Conservation (phyloP, 192 early-diverging fungal genomes). For the Podila clonocystis region DNA sequence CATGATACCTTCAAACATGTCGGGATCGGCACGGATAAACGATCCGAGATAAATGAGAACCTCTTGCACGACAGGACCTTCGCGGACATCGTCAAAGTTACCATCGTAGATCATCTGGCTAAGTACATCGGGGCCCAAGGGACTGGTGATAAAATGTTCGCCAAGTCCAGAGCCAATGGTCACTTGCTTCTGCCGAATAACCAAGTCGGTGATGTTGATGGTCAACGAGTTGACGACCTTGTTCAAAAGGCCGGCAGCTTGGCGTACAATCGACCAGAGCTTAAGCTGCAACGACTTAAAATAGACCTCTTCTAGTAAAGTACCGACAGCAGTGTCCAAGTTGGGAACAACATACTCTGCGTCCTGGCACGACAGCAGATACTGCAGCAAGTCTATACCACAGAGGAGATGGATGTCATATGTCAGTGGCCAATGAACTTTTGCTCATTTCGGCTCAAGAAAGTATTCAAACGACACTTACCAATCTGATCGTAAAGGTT, state of each 20-base stretch:
- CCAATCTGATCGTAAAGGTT: constrained; percentile 82
- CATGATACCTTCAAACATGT: constrained; percentile 86
- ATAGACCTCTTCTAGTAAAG: constrained; percentile 85
- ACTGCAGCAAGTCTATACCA: constrained; percentile 73
- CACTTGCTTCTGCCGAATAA: constrained; percentile 80
- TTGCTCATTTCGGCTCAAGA: neutral
- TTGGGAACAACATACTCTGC: constrained; percentile 64
- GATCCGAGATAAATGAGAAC: constrained; percentile 82
- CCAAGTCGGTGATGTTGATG: constrained; percentile 82
- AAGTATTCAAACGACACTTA: neutral
- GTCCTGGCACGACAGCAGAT: constrained; percentile 75
- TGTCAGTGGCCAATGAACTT: neutral
- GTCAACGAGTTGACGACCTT: constrained; percentile 83
- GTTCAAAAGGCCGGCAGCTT: constrained; percentile 76
- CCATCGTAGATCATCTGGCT: constrained; percentile 70
- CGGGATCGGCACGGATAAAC: constrained; percentile 71
- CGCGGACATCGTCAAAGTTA: constrained; percentile 80
- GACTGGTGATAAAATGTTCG: constrained; percentile 75
- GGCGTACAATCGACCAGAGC: constrained; percentile 86
- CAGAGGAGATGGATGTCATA: neutral
- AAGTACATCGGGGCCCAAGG: constrained; percentile 75
- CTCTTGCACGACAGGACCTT: constrained; percentile 87
- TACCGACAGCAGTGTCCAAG: constrained; percentile 63
- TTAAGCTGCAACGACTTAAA: constrained; percentile 76
- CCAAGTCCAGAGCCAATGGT: constrained; percentile 76